Evolutionary conservation across 2,329 filamentous ascomycete species (phyloP).

Genomic region (Acephala macrosclerotiorum): DNA sequence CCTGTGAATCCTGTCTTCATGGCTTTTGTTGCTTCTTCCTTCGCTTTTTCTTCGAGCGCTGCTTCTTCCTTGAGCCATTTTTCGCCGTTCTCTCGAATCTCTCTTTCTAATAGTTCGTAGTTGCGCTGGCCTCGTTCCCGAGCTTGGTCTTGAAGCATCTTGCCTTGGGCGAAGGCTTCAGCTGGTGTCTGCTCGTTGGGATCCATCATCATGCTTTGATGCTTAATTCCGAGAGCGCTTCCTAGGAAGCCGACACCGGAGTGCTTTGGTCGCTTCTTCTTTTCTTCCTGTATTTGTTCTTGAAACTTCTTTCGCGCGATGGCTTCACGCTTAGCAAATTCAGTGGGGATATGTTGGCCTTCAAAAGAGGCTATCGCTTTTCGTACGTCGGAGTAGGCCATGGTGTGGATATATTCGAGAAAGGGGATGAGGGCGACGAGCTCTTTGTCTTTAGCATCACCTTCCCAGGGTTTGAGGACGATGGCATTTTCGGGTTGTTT

Average conservation of each 20-base stretch:
- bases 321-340: constrained; percentile 89
- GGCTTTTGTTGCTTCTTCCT: constrained; percentile 89
- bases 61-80: constrained; percentile 97
- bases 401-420: constrained; percentile 95
- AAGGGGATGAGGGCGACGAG: constrained; percentile 93
- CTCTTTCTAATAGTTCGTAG: constrained; percentile 87
- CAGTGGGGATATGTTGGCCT: constrained; percentile 85
- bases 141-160: constrained; percentile 96
- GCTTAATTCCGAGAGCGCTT: constrained; percentile 79
- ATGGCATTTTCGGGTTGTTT: constrained; percentile 98
- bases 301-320: constrained; percentile 86
- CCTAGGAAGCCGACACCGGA: constrained; percentile 74
- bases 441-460: constrained; percentile 81
- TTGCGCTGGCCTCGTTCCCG: constrained; percentile 89
- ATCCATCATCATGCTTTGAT: constrained; percentile 72
- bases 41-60: constrained; percentile 83
- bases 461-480: constrained; percentile 88
- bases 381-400: constrained; percentile 89
- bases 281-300: constrained; percentile 75
- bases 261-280: constrained; percentile 65
- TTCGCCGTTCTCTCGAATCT: constrained; percentile 92
- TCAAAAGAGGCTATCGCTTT: constrained; percentile 88
- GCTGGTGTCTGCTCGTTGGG: constrained; percentile 66
- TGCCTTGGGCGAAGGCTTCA: constrained; percentile 87
- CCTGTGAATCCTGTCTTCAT: constrained; percentile 83